Base-by-base conservation (phyloP, 331 rosid species). In the Quercus tomentella region DNA sequence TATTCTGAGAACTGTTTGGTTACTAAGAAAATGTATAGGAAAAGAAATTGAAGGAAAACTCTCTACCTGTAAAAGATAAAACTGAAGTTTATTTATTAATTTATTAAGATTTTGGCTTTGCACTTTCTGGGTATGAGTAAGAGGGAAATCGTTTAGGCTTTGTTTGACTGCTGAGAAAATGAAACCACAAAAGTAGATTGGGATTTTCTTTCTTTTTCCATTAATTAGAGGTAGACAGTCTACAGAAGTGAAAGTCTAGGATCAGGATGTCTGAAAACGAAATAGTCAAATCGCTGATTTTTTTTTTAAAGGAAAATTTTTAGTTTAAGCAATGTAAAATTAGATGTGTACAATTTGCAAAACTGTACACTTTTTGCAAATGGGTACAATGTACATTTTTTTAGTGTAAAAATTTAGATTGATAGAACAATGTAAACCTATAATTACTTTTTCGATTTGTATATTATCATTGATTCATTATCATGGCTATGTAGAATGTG, bases 401-500 rank as follows among this genome's bases (percentile, higher is more conserved):
- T 2, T 2, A 37, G 43, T 37, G 11, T 37, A 37, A 37, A 37
- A 37, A 7, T 37, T 37, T 37, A 1, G 11, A 37, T 37, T 2
- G 11, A 37, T 0, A 37, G 43, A 37, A 37, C 11, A 37, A 37
- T 37, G 45, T 41, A 41, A 41, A 41, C 45, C 45, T 41, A 41
- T 41, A 9, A 41, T 41, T 41, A 41, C 45, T 8, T 9, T 41
- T 41, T 9, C 0, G 2, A 8, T 41, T 41, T 41, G 12, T 41
- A 2, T 41, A 41, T 41, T 8, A 41, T 41, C 45, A 41, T 41
- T 41, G 45, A 41, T 41, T 41, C 12, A 41, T 41, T 41, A 76
- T 78, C 63, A 62, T 33, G 86, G 83, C 73, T 77, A 12, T 88
- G 80, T 88, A 94, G 97, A 95, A 95, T 75, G 31, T 17, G 31